Conservation (phyloP, 140 eudicot genomes). For the Anethum foeniculum region DNA sequence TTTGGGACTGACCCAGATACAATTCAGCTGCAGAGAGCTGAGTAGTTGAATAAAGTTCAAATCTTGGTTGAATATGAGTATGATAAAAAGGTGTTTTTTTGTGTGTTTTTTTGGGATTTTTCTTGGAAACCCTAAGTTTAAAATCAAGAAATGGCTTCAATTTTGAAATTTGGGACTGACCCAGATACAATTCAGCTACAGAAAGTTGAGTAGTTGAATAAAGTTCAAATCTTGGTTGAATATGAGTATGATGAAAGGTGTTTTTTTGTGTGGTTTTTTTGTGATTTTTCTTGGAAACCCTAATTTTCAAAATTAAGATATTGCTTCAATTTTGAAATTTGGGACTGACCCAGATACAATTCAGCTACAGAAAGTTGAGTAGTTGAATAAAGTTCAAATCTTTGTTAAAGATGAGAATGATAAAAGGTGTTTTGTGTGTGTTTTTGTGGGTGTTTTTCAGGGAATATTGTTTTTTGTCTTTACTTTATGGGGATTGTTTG, state of each 20-base stretch:
- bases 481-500: neutral
- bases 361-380: neutral
- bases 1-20: neutral
- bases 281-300: no score
- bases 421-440: neutral
- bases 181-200: neutral
- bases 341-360: neutral
- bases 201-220: neutral
- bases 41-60: neutral
- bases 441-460: neutral
- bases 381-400: neutral
- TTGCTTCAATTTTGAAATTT: neutral
- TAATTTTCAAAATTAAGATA: no score
- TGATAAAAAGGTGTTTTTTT: neutral
- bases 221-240: neutral
- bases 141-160: conserved; percentile 2
- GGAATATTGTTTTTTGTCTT: neutral
- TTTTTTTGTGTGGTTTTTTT: neutral
- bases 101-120: neutral
- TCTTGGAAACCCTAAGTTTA: neutral
- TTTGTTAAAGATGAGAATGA: neutral
- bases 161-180: neutral
- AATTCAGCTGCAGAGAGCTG: neutral
- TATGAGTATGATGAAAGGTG: neutral
- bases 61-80: neutral